A percentile compares a stretch with the other conserved stretches of the same genome.
Evolutionary conservation across 1,139 yeast species (phyloP).

Genomic region (Magnusiomyces sp.): DNA sequence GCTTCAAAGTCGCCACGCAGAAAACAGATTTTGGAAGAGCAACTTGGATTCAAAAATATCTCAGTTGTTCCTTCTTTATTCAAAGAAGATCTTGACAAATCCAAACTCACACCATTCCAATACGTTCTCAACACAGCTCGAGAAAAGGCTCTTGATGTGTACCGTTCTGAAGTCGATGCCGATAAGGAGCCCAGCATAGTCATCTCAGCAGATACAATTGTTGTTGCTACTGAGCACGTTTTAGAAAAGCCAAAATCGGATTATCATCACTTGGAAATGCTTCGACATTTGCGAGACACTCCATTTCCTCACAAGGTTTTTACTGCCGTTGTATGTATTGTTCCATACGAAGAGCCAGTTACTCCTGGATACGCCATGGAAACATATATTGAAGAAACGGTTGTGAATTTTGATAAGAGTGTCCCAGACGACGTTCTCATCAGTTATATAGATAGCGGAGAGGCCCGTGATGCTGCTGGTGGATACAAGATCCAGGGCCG

Average conservation of each 20-base stretch:
- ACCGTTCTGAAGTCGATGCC: conserved; percentile 35
- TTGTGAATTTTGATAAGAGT: conserved; percentile 40
- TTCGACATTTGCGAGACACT: conserved; percentile 39
- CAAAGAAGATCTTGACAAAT: conserved; percentile 64
- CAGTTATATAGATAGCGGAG: conserved; percentile 58
- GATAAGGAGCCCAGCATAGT: conserved; percentile 38
- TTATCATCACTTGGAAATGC: conserved; percentile 43
- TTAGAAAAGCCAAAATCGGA: conserved; percentile 67
- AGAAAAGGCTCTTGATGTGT: conserved; percentile 55
- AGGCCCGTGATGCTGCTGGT: conserved; percentile 81
- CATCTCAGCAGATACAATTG: conserved; percentile 79
- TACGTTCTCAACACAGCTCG: conserved; percentile 68
- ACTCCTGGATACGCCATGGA: conserved; percentile 36
- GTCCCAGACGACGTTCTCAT: conserved; percentile 47
- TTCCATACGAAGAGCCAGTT: conserved; percentile 34
- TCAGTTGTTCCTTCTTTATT: conserved; percentile 50
- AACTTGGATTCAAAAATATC: conserved; percentile 50
- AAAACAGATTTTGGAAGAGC: conserved; percentile 48
- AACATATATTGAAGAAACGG: conserved; percentile 39
- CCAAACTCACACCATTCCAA: conserved; percentile 39
- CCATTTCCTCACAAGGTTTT: conserved; percentile 45
- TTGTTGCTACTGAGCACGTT: conserved; percentile 48
- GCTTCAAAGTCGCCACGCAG: conserved; percentile 87
- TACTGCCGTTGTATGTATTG: conserved; percentile 57
- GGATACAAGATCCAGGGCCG: conserved; percentile 88